Conservation (phyloP, 1,139 yeast species). For the Saccharomyces pastorianus region DNA sequence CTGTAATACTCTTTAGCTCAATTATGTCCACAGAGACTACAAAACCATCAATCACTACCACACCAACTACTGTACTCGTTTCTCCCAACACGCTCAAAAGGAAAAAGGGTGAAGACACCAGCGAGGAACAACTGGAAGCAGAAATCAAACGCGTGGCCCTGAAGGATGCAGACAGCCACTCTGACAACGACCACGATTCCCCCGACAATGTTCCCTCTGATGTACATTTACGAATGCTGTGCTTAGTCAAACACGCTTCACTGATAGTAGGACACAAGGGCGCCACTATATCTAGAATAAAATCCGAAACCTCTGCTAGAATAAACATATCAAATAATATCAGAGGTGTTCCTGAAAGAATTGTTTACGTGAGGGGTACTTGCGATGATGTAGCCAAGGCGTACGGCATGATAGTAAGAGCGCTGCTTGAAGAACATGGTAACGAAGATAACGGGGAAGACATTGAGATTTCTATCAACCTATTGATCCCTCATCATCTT, state of each 20-base stretch:
- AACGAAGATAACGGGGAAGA: conserved; percentile 37
- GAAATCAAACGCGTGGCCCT: conserved; percentile 11
- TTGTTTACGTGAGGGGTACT: conserved; percentile 67
- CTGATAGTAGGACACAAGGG: conserved; percentile 73
- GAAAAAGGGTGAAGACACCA: conserved; percentile 7
- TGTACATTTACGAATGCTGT: conserved; percentile 63
- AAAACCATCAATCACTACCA: neutral
- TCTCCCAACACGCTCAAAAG: conserved; percentile 7
- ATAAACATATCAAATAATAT: conserved; percentile 74
- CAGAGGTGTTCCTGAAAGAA: conserved; percentile 67
- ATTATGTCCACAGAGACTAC: neutral
- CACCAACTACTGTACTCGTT: neutral
- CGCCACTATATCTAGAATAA: conserved; percentile 56
- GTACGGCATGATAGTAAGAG: conserved; percentile 64
- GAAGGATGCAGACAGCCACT: conserved; percentile 7
- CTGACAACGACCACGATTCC: conserved; percentile 3
- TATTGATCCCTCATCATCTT: conserved; percentile 70
- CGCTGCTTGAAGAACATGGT: conserved; percentile 51
- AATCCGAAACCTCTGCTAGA: conserved; percentile 58
- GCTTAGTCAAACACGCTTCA: conserved; percentile 72
- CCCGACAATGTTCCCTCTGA: conserved; percentile 30
- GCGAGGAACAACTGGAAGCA: conserved; percentile 8
- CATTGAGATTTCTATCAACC: conserved; percentile 42
- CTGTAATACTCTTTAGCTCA: neutral
- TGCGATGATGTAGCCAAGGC: conserved; percentile 79